A percentile compares a stretch with the other conserved stretches of the same genome.
Evolutionary conservation across 306 rosid species (phyloP).

Genomic region (Inga oerstediana): DNA sequence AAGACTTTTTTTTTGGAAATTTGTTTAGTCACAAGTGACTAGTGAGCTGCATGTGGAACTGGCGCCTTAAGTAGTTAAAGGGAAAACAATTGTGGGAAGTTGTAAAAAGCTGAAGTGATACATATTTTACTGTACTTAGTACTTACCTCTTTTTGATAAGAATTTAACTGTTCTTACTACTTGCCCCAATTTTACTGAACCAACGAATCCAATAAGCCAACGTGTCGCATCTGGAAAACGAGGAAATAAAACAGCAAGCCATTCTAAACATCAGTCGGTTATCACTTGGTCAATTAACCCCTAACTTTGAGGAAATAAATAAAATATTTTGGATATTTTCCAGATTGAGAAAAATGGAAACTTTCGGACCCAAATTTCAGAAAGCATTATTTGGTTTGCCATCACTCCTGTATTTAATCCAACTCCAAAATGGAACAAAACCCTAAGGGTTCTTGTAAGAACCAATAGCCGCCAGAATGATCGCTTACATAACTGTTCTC

Average conservation of each 20-base stretch:
- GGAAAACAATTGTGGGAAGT: background rate
- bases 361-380: background rate
- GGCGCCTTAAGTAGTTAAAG: background rate
- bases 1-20: no score
- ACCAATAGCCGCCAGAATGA: constrained; percentile 81
- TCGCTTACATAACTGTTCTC: constrained; percentile 29
- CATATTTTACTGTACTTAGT: background rate
- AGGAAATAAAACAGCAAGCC: constrained; percentile 14
- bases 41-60: background rate
- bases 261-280: constrained; percentile 42
- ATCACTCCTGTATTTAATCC: constrained; percentile 64
- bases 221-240: constrained; percentile 32
- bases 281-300: constrained; percentile 65
- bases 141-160: background rate
- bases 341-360: background rate
- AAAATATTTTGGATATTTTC: constrained; percentile 37
- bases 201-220: constrained; percentile 36
- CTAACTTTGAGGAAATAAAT: constrained; percentile 39
- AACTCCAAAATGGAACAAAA: constrained; percentile 61
- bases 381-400: background rate
- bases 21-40: no score
- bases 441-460: constrained; percentile 89
- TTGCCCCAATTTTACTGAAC: constrained; percentile 2
- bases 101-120: constrained; percentile 30
- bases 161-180: background rate